Evolutionary conservation across 208 protist genomes (phyloP).

Genomic region (Crithidia brevicula): DNA sequence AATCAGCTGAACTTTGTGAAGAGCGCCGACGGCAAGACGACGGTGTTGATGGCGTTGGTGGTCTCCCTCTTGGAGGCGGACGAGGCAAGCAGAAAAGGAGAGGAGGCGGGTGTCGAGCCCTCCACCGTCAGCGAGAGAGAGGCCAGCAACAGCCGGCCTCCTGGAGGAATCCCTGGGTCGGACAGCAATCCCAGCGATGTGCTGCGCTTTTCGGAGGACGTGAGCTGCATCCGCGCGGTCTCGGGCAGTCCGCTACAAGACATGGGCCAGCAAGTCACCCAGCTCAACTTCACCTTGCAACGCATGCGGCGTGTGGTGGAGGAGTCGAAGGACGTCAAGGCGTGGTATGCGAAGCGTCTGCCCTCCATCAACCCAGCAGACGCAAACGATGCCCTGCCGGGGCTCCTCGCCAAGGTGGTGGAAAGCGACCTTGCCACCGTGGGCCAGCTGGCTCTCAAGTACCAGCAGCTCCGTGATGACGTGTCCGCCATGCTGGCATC

Average conservation of each 20-base stretch:
- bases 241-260: slow-evolving; percentile 53
- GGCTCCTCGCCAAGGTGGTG: slow-evolving; percentile 33
- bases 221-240: slow-evolving; percentile 46
- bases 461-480: slow-evolving; percentile 71
- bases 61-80: slow-evolving; percentile 44
- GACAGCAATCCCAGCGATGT: slow-evolving; percentile 23
- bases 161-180: too few relatives aligned
- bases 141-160: background rate
- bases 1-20: slow-evolving; percentile 76
- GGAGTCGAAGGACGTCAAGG: slow-evolving; percentile 44
- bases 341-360: slow-evolving; percentile 48
- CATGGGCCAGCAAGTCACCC: slow-evolving; percentile 58
- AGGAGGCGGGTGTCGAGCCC: background rate
- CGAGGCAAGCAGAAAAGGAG: background rate
- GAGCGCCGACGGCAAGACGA: slow-evolving; percentile 75
- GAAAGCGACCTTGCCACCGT: slow-evolving; percentile 40
- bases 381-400: slow-evolving; percentile 47
- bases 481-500: slow-evolving; percentile 66
- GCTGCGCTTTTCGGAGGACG: slow-evolving; percentile 60
- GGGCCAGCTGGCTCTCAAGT: slow-evolving; percentile 58
- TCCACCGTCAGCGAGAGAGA: background rate
- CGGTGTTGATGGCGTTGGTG: slow-evolving; percentile 69
- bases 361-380: slow-evolving; percentile 25
- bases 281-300: slow-evolving; percentile 72
- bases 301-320: slow-evolving; percentile 75